Evolutionary conservation across 176 grass and related monocot species (phyloP), one percentile per base, ranked within the genome.

Genomic region (Ensete glaucum): DNA sequence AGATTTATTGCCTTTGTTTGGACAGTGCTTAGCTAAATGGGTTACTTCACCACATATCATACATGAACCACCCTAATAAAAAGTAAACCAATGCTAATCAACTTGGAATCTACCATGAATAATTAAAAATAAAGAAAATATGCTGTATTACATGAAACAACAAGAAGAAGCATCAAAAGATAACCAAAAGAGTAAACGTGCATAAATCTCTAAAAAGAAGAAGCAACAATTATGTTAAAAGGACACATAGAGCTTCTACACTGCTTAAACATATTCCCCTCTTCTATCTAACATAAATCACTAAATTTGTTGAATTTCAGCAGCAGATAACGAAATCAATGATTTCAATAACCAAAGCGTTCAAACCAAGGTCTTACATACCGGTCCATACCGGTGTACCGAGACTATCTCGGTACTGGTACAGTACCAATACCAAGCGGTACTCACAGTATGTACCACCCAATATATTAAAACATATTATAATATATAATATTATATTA

Each of bases 31-130:
- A 20, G 95, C 95, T 78, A 98, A 85, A 73, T 98, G 95, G 0
- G 88, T 94, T 83, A 98, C 79, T 86, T 85, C 95, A 67, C 90
- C 95, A 71, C 95, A 98, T 82, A 84, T 80, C 81, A 91, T 98
- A 81, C 95, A 98, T 66, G 85, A 89, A 84, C 95, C 90, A 76
- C 90, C 95, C 90, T 98, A 74, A 83, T 52, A 83, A 83, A 81
- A 50, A 74, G 14, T 55, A 16, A 74, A 23, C 2, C 21, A 56
- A 74, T 0, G 9, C 21, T 50, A 21, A 70, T 50, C 48, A 70
- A 51, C 48, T 70, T 50, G 13, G 10, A 17, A 8, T 20, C 19
- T 50, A 69, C 0, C 11, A 70, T 19, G 20, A 9, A 0, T 51
- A 50, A 0, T n/a, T 16, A n/a, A 73, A 43, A 64, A 64, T 64